phyloP scores from a whole-genome alignment of 495 filamentous ascomycete species.

The Neurospora terricola region DNA sequence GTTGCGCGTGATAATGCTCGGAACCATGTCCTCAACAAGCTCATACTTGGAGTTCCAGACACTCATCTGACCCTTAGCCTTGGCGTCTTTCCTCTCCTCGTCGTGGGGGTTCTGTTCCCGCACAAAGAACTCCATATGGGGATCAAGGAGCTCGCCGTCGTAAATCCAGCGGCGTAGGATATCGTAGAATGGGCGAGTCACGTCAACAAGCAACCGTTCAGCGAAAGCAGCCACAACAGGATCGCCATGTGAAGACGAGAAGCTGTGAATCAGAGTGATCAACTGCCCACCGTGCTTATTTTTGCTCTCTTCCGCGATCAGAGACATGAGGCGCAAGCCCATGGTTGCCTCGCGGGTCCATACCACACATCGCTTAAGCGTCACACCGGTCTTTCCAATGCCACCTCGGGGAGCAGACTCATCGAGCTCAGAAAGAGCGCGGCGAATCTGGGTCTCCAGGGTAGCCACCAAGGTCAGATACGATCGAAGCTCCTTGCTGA shows the following conservation, averaged over 20 bases:
- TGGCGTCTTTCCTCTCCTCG: slow-evolving; percentile 36
- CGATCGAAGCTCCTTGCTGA: slow-evolving; percentile 73
- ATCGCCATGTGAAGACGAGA: slow-evolving; percentile 89
- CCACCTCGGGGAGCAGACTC: slow-evolving; percentile 51
- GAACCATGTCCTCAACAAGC: slow-evolving; percentile 74
- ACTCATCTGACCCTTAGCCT: slow-evolving; percentile 65
- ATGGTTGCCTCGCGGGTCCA: slow-evolving; percentile 98
- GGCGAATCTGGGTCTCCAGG: slow-evolving; percentile 84
- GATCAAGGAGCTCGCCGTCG: slow-evolving; percentile 93
- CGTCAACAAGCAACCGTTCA: slow-evolving; percentile 78
- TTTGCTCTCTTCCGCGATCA: slow-evolving; percentile 85
- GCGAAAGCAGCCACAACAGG: slow-evolving; percentile 91
- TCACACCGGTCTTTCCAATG: slow-evolving; percentile 83
- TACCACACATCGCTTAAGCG: slow-evolving; percentile 87
- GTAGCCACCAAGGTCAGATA: slow-evolving; percentile 92
- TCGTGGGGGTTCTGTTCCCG: slow-evolving; percentile 50
- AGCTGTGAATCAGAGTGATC: slow-evolving; percentile 87
- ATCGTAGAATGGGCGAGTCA: slow-evolving; percentile 95
- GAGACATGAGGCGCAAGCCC: slow-evolving; percentile 85
- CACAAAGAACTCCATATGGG: slow-evolving; percentile 93
- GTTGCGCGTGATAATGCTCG: slow-evolving; percentile 80
- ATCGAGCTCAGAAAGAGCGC: slow-evolving; percentile 61
- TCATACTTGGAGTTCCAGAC: slow-evolving; percentile 99
- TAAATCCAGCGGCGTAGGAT: slow-evolving; percentile 98
- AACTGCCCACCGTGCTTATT: slow-evolving; percentile 84